Percentiles rank a stretch among this genome's conserved stretches.
These are phyloP conservation scores for Lichtheimia hyalospora DNA, from an alignment of 371 early-diverging fungal species.

Conservation along the genomic window DNA sequence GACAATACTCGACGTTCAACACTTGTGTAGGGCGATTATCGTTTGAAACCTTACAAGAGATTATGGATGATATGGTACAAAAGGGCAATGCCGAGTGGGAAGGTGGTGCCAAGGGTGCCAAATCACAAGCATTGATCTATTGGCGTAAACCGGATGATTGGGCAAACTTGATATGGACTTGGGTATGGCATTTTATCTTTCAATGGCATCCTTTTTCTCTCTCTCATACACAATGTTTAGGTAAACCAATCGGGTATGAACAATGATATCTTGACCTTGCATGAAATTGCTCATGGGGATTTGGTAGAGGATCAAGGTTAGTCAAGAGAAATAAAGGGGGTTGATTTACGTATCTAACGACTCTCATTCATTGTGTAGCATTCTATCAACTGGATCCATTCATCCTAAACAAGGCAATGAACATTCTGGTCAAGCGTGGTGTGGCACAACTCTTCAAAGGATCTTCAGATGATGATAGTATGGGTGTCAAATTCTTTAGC, in stretches of 20 bases:
- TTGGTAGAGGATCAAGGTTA: slow-evolving; percentile 71
- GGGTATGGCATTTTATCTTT: slow-evolving; percentile 54
- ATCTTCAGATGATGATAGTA: slow-evolving; percentile 65
- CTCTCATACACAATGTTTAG: slow-evolving; percentile 22
- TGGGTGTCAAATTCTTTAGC: slow-evolving; percentile 86
- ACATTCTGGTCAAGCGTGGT: slow-evolving; percentile 76
- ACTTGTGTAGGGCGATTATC: slow-evolving; percentile 51
- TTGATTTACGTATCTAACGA: slow-evolving; percentile 1
- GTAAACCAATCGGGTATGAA: slow-evolving; percentile 71
- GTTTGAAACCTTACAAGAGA: slow-evolving; percentile 61
- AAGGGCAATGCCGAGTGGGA: slow-evolving; percentile 84
- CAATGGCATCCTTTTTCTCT: no score
- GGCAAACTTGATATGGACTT: slow-evolving; percentile 76
- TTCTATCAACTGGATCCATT: slow-evolving; percentile 73
- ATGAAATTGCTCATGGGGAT: slow-evolving; percentile 85
- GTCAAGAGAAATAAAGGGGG: not conserved
- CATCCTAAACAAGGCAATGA: slow-evolving; percentile 72
- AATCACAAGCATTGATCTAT: slow-evolving; percentile 67
- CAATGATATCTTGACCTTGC: slow-evolving; percentile 81
- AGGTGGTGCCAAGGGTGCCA: slow-evolving; percentile 41
- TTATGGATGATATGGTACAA: slow-evolving; percentile 75
- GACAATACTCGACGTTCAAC: not conserved
- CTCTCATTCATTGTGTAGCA: slow-evolving; percentile 39
- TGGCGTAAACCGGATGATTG: slow-evolving; percentile 93
- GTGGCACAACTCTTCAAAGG: slow-evolving; percentile 83